phyloP scores from a whole-genome alignment of 2,329 filamentous ascomycete species.

The Thermochaetoides dissita region DNA sequence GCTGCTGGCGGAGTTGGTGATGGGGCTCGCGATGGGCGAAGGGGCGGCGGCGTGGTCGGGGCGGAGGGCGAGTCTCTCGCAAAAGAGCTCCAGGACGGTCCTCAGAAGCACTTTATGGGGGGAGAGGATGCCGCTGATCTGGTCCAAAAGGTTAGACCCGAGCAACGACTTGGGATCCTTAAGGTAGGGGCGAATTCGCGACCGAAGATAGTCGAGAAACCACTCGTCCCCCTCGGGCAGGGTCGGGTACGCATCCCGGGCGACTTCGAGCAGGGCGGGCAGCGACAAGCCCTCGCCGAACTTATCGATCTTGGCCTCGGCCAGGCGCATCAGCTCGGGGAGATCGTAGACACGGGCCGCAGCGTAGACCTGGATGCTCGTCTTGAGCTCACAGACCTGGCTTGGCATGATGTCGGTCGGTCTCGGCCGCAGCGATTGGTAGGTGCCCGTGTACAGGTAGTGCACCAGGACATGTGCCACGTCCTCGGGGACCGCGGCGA shows the following conservation, averaged over 20 bases:
- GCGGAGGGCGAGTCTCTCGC: conserved; percentile 11
- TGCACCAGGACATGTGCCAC: conserved; percentile 16
- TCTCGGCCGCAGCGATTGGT: conserved; percentile 15
- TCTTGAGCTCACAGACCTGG: conserved; percentile 16
- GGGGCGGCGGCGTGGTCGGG: conserved; percentile 3
- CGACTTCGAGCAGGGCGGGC: conserved; percentile 14
- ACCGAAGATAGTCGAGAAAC: conserved; percentile 16
- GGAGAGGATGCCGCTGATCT: conserved; percentile 16
- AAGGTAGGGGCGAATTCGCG: conserved; percentile 15
- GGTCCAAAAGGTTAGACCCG: conserved; percentile 13
- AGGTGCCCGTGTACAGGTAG: conserved; percentile 16
- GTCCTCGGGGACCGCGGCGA: conserved; percentile 12
- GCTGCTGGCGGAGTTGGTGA: conserved; percentile 7
- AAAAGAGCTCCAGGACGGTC: conserved; percentile 17
- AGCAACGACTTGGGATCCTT: conserved; percentile 14
- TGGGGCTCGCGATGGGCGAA: conserved; percentile 5
- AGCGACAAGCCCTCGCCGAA: conserved; percentile 13
- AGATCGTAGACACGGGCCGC: conserved; percentile 15
- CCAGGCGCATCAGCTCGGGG: conserved; percentile 15
- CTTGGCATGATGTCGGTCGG: conserved; percentile 9
- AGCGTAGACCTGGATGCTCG: conserved; percentile 15
- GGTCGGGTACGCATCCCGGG: conserved; percentile 15
- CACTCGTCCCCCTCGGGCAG: conserved; percentile 15
- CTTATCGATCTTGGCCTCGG: conserved; percentile 14
- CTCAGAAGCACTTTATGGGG: conserved; percentile 15